phyloP scores from a whole-genome alignment of 2,329 filamentous ascomycete genomes.

The Cladophialophora immunda region DNA sequence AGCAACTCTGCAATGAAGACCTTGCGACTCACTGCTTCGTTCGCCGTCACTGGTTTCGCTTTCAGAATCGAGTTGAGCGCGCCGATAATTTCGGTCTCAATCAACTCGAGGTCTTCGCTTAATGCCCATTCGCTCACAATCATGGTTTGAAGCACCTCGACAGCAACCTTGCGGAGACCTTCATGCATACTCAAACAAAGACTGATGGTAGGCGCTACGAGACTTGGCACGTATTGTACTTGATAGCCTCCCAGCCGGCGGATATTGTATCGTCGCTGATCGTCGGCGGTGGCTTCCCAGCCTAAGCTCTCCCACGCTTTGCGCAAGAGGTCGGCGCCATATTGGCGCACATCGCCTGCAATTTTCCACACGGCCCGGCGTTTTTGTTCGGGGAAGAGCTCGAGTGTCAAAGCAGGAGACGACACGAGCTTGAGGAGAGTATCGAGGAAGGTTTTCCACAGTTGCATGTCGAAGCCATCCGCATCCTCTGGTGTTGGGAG shows the following conservation, averaged over 20 bases:
- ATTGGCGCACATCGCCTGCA: constrained; percentile 91
- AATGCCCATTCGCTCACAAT: constrained; percentile 98
- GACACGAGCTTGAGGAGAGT: constrained; percentile 88
- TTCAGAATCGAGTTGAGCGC: constrained; percentile 91
- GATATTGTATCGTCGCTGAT: constrained; percentile 78
- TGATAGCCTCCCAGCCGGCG: constrained; percentile 93
- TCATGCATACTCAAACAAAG: constrained; percentile 95
- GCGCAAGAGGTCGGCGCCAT: constrained; percentile 84
- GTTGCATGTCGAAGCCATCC: constrained; percentile 87
- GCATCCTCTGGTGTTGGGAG: constrained; percentile 90
- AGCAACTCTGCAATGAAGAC: constrained; percentile 88
- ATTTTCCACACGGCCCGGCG: constrained; percentile 98
- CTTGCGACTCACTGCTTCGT: constrained; percentile 89
- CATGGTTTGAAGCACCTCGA: constrained; percentile 96
- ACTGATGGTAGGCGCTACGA: constrained; percentile 91
- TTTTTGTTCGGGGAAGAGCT: constrained; percentile 97
- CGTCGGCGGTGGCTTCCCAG: constrained; percentile 88
- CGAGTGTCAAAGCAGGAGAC: constrained; percentile 85
- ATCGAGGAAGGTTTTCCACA: constrained; percentile 94
- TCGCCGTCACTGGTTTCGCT: constrained; percentile 73
- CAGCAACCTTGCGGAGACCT: constrained; percentile 85
- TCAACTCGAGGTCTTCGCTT: constrained; percentile 87
- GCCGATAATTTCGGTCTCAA: constrained; percentile 97
- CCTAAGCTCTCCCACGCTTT: constrained; percentile 94
- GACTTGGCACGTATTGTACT: constrained; percentile 93